These are phyloP conservation scores for Russula olivacea DNA, from an alignment of 768 basidiomycete genomes.

Conservation along the genomic window DNA sequence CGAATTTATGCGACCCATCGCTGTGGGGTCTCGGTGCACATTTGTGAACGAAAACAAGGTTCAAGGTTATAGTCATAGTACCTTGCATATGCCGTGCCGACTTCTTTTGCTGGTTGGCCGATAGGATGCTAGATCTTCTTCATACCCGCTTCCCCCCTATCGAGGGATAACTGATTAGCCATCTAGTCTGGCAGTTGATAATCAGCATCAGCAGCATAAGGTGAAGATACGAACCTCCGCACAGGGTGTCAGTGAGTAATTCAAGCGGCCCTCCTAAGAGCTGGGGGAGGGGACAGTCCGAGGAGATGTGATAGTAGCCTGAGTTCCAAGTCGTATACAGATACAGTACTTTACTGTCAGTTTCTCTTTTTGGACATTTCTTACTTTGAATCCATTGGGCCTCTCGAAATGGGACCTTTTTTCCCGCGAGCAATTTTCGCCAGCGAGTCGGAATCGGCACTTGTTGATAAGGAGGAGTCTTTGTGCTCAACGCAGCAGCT, in stretches of 20 bases:
- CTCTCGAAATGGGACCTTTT: background rate
- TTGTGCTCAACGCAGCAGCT: background rate
- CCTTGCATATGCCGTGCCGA: background rate
- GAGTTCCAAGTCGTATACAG: background rate
- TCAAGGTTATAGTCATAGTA: background rate
- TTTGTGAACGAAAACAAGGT: background rate
- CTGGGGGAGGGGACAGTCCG: background rate
- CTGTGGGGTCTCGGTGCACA: background rate
- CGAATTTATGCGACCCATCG: background rate
- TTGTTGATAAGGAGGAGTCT: background rate
- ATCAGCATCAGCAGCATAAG: background rate
- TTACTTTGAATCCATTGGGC: background rate
- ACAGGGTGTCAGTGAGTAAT: no score
- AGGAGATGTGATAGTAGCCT: background rate
- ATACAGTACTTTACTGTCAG: background rate
- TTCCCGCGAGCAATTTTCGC: slow-evolving; percentile 3
- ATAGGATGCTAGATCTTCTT: background rate
- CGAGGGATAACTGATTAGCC: background rate
- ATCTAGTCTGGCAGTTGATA: background rate
- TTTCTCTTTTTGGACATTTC: background rate
- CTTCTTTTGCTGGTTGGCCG: background rate
- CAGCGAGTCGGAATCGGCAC: background rate
- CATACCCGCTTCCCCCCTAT: no score
- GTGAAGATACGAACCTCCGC: no score
- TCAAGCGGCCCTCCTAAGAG: background rate